phyloP scores from a whole-genome alignment of 176 grass and related monocot genomes.

The Neostapfia colusana region DNA sequence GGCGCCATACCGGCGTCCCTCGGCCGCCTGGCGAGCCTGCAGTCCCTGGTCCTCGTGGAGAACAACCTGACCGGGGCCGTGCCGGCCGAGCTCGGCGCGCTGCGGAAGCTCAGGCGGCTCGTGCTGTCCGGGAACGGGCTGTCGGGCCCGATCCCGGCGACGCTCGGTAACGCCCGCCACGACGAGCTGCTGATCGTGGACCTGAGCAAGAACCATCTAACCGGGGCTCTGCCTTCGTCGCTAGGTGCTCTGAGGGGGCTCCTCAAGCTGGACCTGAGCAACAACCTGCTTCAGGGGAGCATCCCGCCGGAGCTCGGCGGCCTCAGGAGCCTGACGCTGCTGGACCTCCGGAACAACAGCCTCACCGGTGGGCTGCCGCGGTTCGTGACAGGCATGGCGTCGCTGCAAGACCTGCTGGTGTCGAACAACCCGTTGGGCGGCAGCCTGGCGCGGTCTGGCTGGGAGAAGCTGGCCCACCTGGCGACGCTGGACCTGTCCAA shows the following conservation, averaged over 20 bases:
- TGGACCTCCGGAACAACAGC: conserved; percentile 92
- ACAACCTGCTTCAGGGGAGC: conserved; percentile 54
- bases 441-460: conserved; percentile 27
- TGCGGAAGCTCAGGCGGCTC: conserved; percentile 55
- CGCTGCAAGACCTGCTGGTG: conserved; percentile 77
- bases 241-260: conserved; percentile 63
- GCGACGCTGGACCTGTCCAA: conserved; percentile 74
- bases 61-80: conserved; percentile 63
- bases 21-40: conserved; percentile 58
- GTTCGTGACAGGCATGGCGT: conserved; percentile 44
- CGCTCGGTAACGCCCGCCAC: conserved; percentile 49
- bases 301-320: conserved; percentile 60
- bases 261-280: conserved; percentile 83
- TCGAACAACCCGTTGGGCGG: conserved; percentile 75
- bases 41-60: conserved; percentile 73
- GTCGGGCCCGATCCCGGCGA: conserved; percentile 57
- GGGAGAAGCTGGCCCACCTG: conserved; percentile 50
- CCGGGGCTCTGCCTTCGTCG: conserved; percentile 62
- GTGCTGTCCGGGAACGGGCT: conserved; percentile 73
- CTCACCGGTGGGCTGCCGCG: conserved; percentile 45
- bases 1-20: conserved; percentile 54
- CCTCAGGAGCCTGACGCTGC: conserved; percentile 52
- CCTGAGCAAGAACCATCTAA: conserved; percentile 52
- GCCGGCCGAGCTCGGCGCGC: conserved; percentile 51
- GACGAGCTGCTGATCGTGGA: conserved; percentile 58